Percentiles rank a stretch among this genome's conserved stretches.
Conservation (phyloP, 176 grass and related monocot species). For the Oryza meridionalis region DNA sequence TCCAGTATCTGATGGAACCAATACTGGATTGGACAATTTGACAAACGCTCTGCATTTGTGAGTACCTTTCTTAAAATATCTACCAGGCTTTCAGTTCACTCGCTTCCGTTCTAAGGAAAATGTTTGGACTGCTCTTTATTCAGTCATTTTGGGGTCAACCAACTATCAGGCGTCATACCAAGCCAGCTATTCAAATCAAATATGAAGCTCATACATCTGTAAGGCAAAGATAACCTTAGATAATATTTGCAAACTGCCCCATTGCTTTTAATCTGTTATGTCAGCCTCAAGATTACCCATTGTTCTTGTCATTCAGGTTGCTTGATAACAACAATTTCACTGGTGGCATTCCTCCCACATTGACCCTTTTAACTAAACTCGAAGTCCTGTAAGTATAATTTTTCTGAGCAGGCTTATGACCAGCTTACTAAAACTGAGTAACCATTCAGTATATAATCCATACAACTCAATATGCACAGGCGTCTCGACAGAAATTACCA, state of each 20-base stretch:
- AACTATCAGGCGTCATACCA: slow-evolving; percentile 74
- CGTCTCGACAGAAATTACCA: slow-evolving; percentile 68
- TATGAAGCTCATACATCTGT: slow-evolving; percentile 83
- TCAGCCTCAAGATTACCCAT: neutral
- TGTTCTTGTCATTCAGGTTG: slow-evolving; percentile 46
- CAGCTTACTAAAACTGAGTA: neutral
- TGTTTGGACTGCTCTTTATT: neutral
- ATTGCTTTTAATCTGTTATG: neutral
- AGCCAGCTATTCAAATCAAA: slow-evolving; percentile 63
- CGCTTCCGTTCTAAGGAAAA: too few relatives aligned
- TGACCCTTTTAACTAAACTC: slow-evolving; percentile 52
- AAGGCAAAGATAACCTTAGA: slow-evolving; percentile 27
- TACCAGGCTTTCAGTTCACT: too few relatives aligned
- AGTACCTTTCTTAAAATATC: slow-evolving; percentile 22
- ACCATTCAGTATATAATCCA: neutral
- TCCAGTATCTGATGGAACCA: slow-evolving; percentile 63
- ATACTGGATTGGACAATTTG: slow-evolving; percentile 81
- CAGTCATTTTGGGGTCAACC: slow-evolving; percentile 85
- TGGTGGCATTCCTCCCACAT: slow-evolving; percentile 69
- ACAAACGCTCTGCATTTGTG: slow-evolving; percentile 79
- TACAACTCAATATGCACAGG: slow-evolving; percentile 44
- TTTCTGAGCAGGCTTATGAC: neutral
- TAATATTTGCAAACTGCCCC: neutral
- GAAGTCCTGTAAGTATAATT: slow-evolving; percentile 72
- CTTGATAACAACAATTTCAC: slow-evolving; percentile 88